Percentiles rank a stretch among this genome's conserved stretches.
Conservation (phyloP, 2,329 filamentous ascomycete species). For the Whalleya microplaca region DNA sequence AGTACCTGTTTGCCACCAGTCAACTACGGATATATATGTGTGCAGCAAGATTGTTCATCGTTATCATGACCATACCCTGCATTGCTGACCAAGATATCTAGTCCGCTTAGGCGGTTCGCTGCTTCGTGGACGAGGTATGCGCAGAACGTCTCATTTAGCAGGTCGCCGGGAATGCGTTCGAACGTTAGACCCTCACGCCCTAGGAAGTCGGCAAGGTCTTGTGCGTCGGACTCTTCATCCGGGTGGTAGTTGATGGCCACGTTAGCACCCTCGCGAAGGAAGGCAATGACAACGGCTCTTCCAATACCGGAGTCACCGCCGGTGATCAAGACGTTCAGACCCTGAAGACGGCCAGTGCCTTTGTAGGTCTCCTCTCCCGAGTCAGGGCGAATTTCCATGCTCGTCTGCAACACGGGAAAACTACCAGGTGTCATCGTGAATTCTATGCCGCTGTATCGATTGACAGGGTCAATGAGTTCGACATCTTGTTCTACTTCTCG, state of each 20-base stretch:
- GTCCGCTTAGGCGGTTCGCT: background rate
- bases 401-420: background rate
- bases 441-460: background rate
- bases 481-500: background rate
- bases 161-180: conserved; percentile 4
- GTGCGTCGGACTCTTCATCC: conserved; percentile 3
- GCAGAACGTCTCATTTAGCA: conserved; percentile 6
- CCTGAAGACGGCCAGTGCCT: conserved; percentile 2
- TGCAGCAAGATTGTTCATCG: no score
- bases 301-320: conserved; percentile 5
- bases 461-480: background rate
- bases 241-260: conserved; percentile 8
- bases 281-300: conserved; percentile 3
- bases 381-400: background rate
- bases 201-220: background rate
- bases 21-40: no score
- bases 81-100: no score
- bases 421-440: background rate
- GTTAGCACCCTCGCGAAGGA: conserved; percentile 2
- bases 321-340: conserved; percentile 3
- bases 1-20: no score
- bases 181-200: conserved; percentile 1
- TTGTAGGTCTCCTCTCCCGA: conserved; percentile 3
- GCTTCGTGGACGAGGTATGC: conserved; percentile 3
- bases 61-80: no score